Base-by-base conservation (phyloP, 495 filamentous ascomycete genomes). In the Xylaria castorea region DNA sequence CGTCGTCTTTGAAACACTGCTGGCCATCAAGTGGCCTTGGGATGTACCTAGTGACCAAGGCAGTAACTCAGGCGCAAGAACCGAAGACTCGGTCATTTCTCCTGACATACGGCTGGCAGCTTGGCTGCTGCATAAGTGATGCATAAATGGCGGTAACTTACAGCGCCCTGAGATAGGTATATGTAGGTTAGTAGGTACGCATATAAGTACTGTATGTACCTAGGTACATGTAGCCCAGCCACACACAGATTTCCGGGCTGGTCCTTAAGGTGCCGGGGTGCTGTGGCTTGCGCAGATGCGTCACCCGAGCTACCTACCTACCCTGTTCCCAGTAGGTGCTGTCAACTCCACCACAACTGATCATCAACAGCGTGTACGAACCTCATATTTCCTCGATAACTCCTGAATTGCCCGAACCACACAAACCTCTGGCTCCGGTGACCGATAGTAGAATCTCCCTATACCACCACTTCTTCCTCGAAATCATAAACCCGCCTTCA, bases 401-500 rank as follows among this genome's bases (percentile, higher is more conserved):
- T n/a, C 60, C 44, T 46, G 30, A 46, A 16, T 64, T 25, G 6
- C 38, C 30, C 6, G 55, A 46, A 34, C 1, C 22, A 32, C 36
- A 34, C 46, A 25, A 51, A 12, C 12, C 14, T 32, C 69, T 46
- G 20, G 48, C 60, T 65, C 34, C 36, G 20, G 46, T 22, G 46
- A 38, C n/a, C 61, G 22, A 64, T 44, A 64, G 18, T 64, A 7
- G 0, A 32, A 55, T 1, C 50, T 20, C 25, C 51, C 22, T 11
- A 25, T 48, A 18, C 34, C 8, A 34, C 46, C 70, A 9, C 16
- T 5, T 32, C 27, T 40, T 14, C 51, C 42, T 22, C 38, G 51
- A 40, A 22, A 77, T 71, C 76, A 74, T 62, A 75, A 71, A 53
- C 62, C 65, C 75, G 46, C 78, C 75, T 71, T 80, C 87, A 92